Evolutionary conservation across 805 yeast genomes (phyloP).

Genomic region (Kuraishia floccosa): DNA sequence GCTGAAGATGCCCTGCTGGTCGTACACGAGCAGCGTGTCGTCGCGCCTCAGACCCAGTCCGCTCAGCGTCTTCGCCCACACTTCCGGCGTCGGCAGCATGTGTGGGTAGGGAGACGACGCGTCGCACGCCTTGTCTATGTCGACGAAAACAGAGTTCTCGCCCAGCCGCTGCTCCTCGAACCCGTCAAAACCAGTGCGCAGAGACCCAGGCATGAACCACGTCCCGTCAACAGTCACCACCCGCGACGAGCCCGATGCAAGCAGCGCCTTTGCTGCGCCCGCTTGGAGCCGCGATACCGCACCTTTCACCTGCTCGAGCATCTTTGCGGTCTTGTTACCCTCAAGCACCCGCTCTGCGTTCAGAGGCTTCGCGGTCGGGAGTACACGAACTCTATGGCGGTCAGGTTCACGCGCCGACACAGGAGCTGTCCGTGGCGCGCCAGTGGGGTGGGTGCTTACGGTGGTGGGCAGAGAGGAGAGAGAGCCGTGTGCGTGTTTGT

Average conservation of each 20-base stretch:
- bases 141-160: constrained; percentile 62
- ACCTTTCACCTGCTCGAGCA: too few species aligned
- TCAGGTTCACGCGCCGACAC: too few species aligned
- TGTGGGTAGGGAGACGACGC: constrained; percentile 64
- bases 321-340: too few species aligned
- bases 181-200: constrained; percentile 48
- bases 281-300: too few species aligned
- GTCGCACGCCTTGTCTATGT: constrained; percentile 62
- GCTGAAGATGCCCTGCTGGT: constrained; percentile 74
- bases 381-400: too few species aligned
- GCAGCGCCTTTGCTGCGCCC: too few species aligned
- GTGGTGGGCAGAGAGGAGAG: too few species aligned
- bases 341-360: too few species aligned
- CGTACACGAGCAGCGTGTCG: constrained; percentile 73
- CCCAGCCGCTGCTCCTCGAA: constrained; percentile 43
- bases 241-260: neutral
- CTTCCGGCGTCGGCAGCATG: constrained; percentile 63
- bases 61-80: constrained; percentile 42
- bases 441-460: too few species aligned
- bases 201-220: constrained; percentile 82
- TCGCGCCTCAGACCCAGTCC: constrained; percentile 41
- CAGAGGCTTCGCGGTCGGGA: too few species aligned
- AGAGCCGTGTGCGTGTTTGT: too few species aligned
- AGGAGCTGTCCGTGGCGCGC: too few species aligned
- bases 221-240: constrained; percentile 70